Evolutionary conservation across 2,329 filamentous ascomycete species (phyloP), one percentile per base, ranked within the genome.

Genomic region (Phyllosticta citrichinensis): DNA sequence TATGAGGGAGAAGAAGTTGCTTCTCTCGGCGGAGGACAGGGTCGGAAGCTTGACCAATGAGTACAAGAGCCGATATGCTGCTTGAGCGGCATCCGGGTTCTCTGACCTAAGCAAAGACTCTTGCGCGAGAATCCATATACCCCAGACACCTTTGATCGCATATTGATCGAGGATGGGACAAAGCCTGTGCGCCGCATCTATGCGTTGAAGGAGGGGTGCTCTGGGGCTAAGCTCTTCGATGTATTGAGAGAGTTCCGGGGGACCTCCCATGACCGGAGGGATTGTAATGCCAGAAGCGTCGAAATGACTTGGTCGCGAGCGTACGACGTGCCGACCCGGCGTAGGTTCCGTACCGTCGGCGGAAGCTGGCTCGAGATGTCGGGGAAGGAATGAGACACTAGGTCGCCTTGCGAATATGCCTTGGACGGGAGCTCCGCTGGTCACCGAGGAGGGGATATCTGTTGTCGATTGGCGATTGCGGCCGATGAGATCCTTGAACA

Each of bases 1-100:
- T 2, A 71, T 71, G 3, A 71, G 71, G 25, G 71, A 68, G 63
- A 75, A 76, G 66, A 75, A 72, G 64, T 72, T 64, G 58, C 66
- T 70, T 64, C 73, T 71, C 65, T 75, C 74, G 50, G 72, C 65
- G 2, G 70, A 63, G 5, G 67, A 69, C 55, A 76, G 64, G 30
- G 71, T 68, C 24, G 69, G 64, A n/a, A 71, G 64, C 12, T 68
- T 65, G 2, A 69, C 71, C 55, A 72, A 74, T 62, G 67, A 65
- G 40, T 66, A 65, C 47, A 76, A 68, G 1, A 76, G 68, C 58
- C 62, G 68, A 64, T 71, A 74, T 2, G 70, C 74, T 22, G 67
- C 69, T 19, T 69, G 65, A 12, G 69, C 68, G 9, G 71, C 71
- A 5, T 74, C 66, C 27, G 69, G 66, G 11, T 69, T 64, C 62